Base-by-base conservation (phyloP, 2,329 filamentous ascomycete species). In the Simplicillium aogashimaense region DNA sequence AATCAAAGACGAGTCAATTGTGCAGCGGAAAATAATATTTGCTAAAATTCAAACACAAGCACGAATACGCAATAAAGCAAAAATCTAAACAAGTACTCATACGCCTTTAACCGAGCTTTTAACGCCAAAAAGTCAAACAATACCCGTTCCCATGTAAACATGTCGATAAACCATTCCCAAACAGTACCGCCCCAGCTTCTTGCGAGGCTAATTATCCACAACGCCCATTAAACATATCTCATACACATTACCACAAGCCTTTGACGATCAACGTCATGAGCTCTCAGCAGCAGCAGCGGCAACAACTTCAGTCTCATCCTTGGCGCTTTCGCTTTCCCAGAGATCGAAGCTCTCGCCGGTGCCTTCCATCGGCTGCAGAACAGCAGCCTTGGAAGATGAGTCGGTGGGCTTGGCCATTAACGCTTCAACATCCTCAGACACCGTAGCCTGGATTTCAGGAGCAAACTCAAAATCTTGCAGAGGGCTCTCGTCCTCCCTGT, bases 241-340 rank as follows among this genome's bases (percentile, higher is more conserved):
- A 25, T 25, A 25, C 20, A 25, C 20, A 25, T 32, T 32, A 32
- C 30, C 30, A 13, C 30, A 12, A 32, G 30, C 9, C 20, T 6
- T 25, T 9, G 20, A 25, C 20, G 20, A 25, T 25, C 20, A 25
- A 25, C 20, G 20, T 25, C 20, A 25, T 25, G 20, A 25, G 20
- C 20, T 25, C 20, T 25, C 20, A 25, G 30, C 30, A 32, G 30
- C 30, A 32, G 15, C 30, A 15, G 30, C 30, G 30, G 30, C 36
- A n/a, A 33, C 9, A n/a, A 44, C 40, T 42, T 70, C 69, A 2
- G 58, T 52, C 41, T 76, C 79, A 36, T 77, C 81, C 47, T 76
- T 74, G 18, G 72, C 70, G 56, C 78, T 83, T 18, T 69, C 72
- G 53, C 79, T 84, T 58, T 85, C 81, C 80, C 81, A 85, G 13